Evolutionary conservation across 225 moss, liverwort and hornwort species (phyloP).

Genomic region (Pseudisothecium myosuroides): DNA sequence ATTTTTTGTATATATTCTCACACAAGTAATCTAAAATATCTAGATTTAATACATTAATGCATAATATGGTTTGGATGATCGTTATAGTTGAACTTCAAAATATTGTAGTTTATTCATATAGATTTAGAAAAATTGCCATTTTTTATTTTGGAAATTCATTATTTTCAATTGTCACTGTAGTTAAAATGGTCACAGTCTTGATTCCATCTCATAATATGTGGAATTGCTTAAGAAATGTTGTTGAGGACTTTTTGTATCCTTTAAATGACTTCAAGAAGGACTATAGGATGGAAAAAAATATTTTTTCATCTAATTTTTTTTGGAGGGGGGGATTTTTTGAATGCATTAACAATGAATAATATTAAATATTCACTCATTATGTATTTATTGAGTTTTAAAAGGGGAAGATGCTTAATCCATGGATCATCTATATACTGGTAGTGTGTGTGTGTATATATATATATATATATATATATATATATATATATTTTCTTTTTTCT

Average conservation of each 20-base stretch:
- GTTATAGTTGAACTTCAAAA: not conserved
- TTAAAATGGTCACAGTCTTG: not conserved
- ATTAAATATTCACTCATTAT: not conserved
- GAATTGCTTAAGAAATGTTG: not conserved
- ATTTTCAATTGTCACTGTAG: not conserved
- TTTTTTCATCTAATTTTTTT: not conserved
- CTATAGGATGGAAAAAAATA: not conserved
- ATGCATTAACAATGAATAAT: too few relatives aligned
- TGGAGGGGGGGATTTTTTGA: rapidly evolving
- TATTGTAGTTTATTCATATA: not conserved
- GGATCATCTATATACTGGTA: rapidly evolving
- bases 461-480: too few relatives aligned
- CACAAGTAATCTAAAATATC: not conserved
- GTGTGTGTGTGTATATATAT: too few relatives aligned
- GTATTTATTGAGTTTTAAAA: not conserved
- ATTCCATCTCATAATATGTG: rapidly evolving
- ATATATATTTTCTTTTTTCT: too few relatives aligned
- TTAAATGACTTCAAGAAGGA: not conserved
- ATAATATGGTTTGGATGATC: not conserved
- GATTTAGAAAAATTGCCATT: not conserved
- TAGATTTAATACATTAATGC: not conserved
- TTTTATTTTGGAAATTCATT: not conserved
- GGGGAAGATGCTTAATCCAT: rapidly evolving
- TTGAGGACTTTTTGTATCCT: not conserved
- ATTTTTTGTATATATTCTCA: too few relatives aligned